A percentile compares a stretch with the other conserved stretches of the same genome.
phyloP scores from a whole-genome alignment of 2,329 filamentous ascomycete species.

The Monilinia fructigena region DNA sequence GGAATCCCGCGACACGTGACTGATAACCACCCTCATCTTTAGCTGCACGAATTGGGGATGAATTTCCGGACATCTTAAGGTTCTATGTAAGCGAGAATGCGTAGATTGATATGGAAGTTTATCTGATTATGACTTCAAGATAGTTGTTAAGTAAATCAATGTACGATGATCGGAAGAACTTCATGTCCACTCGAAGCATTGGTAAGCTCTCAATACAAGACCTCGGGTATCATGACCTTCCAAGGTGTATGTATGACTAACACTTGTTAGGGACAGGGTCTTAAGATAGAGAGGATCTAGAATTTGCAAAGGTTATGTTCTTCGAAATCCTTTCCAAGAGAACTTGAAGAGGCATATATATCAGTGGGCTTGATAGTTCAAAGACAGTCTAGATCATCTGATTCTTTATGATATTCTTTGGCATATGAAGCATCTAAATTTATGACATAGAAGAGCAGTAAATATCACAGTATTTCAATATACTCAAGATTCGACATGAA shows the following conservation, averaged over 20 bases:
- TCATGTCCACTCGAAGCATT: neutral
- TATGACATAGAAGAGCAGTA: neutral
- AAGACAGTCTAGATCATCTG: neutral
- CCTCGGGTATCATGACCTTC: neutral
- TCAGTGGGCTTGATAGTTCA: neutral
- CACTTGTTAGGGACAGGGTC: neutral
- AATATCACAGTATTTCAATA: neutral
- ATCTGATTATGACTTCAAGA: neutral
- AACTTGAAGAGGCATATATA: too few species aligned
- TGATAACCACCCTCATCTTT: neutral
- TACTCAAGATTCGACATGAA: neutral
- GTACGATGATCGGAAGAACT: neutral
- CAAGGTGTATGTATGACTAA: too few species aligned
- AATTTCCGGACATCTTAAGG: neutral
- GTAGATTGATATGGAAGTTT: neutral
- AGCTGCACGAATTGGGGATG: constrained; percentile 14
- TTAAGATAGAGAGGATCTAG: neutral
- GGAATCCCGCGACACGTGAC: constrained; percentile 10
- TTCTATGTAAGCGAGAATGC: neutral
- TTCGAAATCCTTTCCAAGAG: neutral
- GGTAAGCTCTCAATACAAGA: neutral
- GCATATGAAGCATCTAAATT: neutral
- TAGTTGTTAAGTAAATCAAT: neutral
- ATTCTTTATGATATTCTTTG: neutral
- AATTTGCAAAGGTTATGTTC: neutral